phyloP scores from a whole-genome alignment of 2,329 filamentous ascomycete genomes.

The Fusarium succisae region DNA sequence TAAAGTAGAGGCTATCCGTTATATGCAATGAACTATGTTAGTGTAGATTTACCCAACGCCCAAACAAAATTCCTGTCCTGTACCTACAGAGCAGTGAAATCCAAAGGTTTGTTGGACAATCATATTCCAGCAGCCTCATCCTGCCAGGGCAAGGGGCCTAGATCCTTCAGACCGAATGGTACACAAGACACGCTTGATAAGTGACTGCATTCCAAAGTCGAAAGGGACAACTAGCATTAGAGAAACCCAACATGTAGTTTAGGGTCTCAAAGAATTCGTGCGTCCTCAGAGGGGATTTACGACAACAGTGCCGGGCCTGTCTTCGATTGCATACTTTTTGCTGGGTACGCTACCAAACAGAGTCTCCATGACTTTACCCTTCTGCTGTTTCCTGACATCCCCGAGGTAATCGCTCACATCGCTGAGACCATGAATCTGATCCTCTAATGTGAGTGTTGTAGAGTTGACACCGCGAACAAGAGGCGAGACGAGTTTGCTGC shows the following conservation, averaged over 20 bases:
- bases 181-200: neutral
- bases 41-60: conserved; percentile 8
- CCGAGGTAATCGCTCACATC: conserved; percentile 83
- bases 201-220: neutral
- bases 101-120: neutral
- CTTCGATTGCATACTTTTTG: conserved; percentile 47
- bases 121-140: neutral
- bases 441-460: conserved; percentile 79
- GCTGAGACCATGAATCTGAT: conserved; percentile 85
- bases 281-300: conserved; percentile 21
- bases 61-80: conserved; percentile 10
- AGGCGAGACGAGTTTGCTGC: conserved; percentile 84
- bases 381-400: conserved; percentile 79
- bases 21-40: conserved; percentile 2
- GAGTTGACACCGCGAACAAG: conserved; percentile 76
- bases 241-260: neutral
- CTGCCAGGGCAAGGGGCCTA: neutral
- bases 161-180: neutral
- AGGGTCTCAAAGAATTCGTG: neutral
- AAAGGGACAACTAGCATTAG: neutral
- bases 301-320: conserved; percentile 33
- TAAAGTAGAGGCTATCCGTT: neutral
- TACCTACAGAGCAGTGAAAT: neutral
- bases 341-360: conserved; percentile 67
- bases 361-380: conserved; percentile 83